These are phyloP conservation scores for Pyrenophora teres DNA, from an alignment of 2,329 filamentous ascomycete species.

Conservation along the genomic window DNA sequence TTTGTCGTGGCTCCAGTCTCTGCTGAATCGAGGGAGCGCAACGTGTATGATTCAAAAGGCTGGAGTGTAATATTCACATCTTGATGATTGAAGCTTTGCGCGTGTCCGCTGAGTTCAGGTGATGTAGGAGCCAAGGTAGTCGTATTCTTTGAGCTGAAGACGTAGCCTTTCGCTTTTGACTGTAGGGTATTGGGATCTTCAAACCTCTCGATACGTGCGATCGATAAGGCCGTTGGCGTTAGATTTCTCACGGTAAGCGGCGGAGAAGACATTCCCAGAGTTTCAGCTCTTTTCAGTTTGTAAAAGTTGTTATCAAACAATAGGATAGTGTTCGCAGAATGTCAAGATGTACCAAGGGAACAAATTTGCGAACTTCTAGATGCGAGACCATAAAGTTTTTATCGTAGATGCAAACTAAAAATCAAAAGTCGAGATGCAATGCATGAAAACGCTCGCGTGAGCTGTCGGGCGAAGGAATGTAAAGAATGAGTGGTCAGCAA, in stretches of 20 bases:
- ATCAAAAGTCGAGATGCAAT: too few species aligned
- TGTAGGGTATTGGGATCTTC: conserved; percentile 56
- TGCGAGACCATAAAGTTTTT: too few species aligned
- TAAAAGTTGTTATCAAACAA: neutral
- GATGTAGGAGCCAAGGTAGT: conserved; percentile 42
- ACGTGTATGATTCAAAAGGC: conserved; percentile 69
- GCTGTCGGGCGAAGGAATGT: neutral
- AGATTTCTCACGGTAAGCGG: conserved; percentile 79
- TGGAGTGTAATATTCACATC: conserved; percentile 67
- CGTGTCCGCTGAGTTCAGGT: conserved; percentile 57
- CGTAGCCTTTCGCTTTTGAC: conserved; percentile 39
- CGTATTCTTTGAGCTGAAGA: conserved; percentile 34
- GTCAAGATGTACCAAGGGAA: neutral
- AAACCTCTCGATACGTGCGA: conserved; percentile 76
- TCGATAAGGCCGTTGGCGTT: conserved; percentile 71
- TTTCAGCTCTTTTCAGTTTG: neutral
- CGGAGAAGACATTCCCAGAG: conserved; percentile 30
- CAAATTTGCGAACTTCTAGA: neutral
- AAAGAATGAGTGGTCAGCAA: conserved; percentile 5
- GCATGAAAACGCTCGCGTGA: too few species aligned
- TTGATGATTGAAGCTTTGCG: conserved; percentile 64
- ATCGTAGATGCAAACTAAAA: too few species aligned
- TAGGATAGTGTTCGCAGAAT: too few species aligned
- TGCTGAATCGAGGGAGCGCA: conserved; percentile 57
- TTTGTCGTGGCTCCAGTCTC: neutral